Evolutionary conservation across 176 grass and related monocot genomes (phyloP), one percentile per base, ranked within the genome.

Genomic region (Hsuehochloa calcarea): DNA sequence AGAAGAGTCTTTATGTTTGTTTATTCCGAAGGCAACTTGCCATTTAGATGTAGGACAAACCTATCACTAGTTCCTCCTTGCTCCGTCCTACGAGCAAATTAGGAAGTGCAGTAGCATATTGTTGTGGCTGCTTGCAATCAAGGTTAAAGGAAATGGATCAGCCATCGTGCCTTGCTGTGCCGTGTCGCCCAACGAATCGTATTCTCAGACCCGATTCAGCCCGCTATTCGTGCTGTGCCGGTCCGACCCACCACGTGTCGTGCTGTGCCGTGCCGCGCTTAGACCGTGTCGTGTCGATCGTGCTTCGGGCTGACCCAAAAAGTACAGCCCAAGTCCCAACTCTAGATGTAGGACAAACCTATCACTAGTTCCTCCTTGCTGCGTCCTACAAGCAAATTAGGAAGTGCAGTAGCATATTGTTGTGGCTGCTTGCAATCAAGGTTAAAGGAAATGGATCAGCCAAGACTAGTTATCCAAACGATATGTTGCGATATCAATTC

Each of bases 1-100:
- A 78, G 88, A 83, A 55, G 59, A 87, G 38, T 39, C 61, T 89
- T 89, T 85, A 75, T 75, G 82, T 25, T 89, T 89, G 70, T 89
- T 89, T 89, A 85, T 89, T 49, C 65, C 77, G 81, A 80, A 80
- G 70, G 7, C 40, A 68, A 47, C 40, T 68, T 81, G 77, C 82
- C 69, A 11, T 47, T 73, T 72, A 25, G 10, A 65, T 84, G 58
- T 52, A 88, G 46, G 46, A 63, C 79, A 82, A 86, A 82, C 10
- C 88, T 73, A 86, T 55, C 55, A 55, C 38, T 72, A 65, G 65
- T 47, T 60, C 65, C 38, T 72, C 20, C 19, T 72, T 66, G 22
- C 19, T 65, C 35, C 78, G 45, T 78, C 65, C 65, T 77, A 37
- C 71, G 70, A 64, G 43, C 64, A 86, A 61, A 61, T 70, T 81